Evolutionary conservation across 225 moss, liverwort and hornwort species (phyloP).

Genomic region (Physcomitrium patens): DNA sequence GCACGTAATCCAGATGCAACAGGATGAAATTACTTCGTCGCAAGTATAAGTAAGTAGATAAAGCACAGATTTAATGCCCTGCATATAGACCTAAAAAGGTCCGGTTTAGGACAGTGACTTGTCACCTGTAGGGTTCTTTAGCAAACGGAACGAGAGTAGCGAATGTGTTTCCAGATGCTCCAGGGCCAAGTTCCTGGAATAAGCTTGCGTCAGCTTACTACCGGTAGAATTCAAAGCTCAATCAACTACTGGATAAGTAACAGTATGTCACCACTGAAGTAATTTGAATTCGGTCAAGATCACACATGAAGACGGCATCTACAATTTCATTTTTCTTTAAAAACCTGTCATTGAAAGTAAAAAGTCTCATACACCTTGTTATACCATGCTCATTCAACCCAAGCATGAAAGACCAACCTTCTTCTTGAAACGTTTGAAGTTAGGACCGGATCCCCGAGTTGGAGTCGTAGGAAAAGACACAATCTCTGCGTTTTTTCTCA

Average conservation of each 20-base stretch:
- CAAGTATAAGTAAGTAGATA: not conserved
- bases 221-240: not conserved
- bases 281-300: not conserved
- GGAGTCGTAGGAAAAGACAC: slow-evolving; percentile 36
- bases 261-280: not conserved
- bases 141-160: slow-evolving; percentile 77
- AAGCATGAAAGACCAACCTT: slow-evolving; percentile 48
- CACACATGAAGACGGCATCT: not conserved
- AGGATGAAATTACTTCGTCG: not conserved
- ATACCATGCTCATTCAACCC: not conserved
- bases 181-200: slow-evolving; percentile 48
- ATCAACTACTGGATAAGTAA: not conserved
- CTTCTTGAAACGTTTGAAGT: slow-evolving; percentile 80
- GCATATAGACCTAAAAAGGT: slow-evolving; percentile 12
- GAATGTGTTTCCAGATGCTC: slow-evolving; percentile 72
- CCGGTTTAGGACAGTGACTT: slow-evolving; percentile 5
- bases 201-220: slow-evolving; percentile 27
- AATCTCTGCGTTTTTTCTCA: slow-evolving; percentile 37
- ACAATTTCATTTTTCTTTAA: not conserved
- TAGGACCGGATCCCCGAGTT: slow-evolving; percentile 41
- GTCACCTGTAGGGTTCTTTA: slow-evolving; percentile 86
- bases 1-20: not conserved
- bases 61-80: not conserved
- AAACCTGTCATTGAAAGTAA: not conserved
- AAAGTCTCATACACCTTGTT: not conserved